phyloP scores from a whole-genome alignment of 495 filamentous ascomycete species.

The Talaromyces borbonicus region DNA sequence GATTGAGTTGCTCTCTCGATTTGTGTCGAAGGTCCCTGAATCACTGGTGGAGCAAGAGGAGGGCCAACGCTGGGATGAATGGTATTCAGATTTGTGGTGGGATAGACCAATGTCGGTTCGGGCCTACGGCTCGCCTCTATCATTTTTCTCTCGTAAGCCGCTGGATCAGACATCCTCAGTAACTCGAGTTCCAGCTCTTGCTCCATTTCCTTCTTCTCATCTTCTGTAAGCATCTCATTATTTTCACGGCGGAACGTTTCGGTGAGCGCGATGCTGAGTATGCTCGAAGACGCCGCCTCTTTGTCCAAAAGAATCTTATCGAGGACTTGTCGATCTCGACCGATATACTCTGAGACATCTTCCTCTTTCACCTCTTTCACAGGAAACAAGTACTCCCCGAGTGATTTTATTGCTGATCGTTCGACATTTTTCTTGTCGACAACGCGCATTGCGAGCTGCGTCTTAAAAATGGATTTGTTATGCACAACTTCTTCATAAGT shows the following conservation, averaged over 20 bases:
- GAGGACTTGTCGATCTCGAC: conserved; percentile 58
- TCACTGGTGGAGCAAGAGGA: not conserved
- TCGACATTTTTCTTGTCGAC: conserved; percentile 73
- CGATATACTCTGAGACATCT: conserved; percentile 41
- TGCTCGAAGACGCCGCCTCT: conserved; percentile 19
- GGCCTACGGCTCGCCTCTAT: conserved; percentile 4
- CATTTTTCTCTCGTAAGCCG: conserved; percentile 19
- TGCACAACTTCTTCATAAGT: conserved; percentile 68
- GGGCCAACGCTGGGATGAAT: not conserved
- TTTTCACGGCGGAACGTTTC: conserved; percentile 51
- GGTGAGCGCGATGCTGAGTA: conserved; percentile 44
- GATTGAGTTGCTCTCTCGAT: not conserved
- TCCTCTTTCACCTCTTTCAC: conserved; percentile 43
- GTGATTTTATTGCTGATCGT: conserved; percentile 41
- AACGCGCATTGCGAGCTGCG: conserved; percentile 63
- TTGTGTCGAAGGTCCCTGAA: not conserved
- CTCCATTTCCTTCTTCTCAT: conserved; percentile 41
- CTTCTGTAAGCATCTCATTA: conserved; percentile 44
- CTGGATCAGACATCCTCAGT: conserved; percentile 36
- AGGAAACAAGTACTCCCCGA: conserved; percentile 44
- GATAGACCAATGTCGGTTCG: not conserved
- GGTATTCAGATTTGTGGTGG: not conserved
- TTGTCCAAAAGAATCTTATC: conserved; percentile 50
- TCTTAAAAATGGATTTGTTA: conserved; percentile 69
- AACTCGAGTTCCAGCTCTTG: conserved; percentile 32